Evolutionary conservation across 306 rosid species (phyloP).

Genomic region (Prunus armeniaca): DNA sequence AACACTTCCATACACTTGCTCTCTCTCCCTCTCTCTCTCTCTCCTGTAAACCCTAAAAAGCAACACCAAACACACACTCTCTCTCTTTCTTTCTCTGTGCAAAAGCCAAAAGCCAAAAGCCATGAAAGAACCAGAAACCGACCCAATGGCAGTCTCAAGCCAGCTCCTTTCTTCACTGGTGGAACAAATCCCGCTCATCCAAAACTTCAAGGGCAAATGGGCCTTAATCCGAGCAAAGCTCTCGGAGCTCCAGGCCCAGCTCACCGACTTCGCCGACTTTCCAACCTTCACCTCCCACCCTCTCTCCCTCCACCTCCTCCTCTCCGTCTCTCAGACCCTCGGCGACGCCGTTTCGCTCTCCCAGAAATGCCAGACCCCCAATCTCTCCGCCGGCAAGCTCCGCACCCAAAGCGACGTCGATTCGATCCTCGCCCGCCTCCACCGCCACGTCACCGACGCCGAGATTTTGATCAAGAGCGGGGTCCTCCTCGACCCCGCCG

Average conservation of each 20-base stretch:
- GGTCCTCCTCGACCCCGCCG: conserved; percentile 43
- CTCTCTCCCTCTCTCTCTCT: not conserved
- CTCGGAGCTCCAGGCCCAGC: conserved; percentile 59
- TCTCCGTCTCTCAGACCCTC: conserved; percentile 45
- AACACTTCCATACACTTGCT: not conserved
- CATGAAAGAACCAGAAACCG: conserved; percentile 55
- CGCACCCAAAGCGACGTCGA: conserved; percentile 85
- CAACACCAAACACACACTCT: not conserved
- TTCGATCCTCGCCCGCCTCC: conserved; percentile 58
- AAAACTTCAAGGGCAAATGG: conserved; percentile 75
- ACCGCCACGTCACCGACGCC: conserved; percentile 59
- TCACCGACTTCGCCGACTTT: conserved; percentile 55
- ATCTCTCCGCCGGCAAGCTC: conserved; percentile 64
- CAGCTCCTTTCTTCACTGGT: conserved; percentile 38
- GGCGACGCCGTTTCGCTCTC: conserved; percentile 53
- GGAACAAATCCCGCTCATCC: conserved; percentile 45
- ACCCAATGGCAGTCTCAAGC: conserved; percentile 33
- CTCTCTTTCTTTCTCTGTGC: not conserved
- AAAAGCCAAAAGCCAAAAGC: not conserved
- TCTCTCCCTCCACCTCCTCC: conserved; percentile 66
- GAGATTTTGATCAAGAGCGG: conserved; percentile 78
- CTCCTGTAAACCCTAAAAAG: conserved; percentile 14
- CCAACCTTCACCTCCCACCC: conserved; percentile 48
- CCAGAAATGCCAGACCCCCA: conserved; percentile 36
- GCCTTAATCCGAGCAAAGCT: conserved; percentile 55